Conservation (phyloP, 116 monocot species). For the Posidonia oceanica region DNA sequence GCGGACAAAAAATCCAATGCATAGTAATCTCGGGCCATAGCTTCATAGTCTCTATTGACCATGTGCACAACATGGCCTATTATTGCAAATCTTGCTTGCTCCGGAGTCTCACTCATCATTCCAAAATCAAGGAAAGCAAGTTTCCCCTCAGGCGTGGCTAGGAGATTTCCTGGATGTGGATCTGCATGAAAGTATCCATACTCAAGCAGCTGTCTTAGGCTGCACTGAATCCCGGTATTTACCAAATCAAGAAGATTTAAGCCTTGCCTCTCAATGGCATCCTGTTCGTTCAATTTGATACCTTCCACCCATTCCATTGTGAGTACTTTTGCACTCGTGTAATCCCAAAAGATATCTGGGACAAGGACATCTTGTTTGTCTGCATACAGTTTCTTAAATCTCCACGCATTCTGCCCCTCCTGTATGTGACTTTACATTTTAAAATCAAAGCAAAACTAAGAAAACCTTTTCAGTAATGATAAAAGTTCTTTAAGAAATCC, state of each 20-base stretch:
- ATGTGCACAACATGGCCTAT: slow-evolving; percentile 98
- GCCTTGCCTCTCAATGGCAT: slow-evolving; percentile 87
- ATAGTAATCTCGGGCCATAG: slow-evolving; percentile 98
- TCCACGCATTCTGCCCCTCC: slow-evolving; percentile 97
- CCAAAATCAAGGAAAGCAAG: slow-evolving; percentile 99
- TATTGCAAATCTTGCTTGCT: slow-evolving; percentile 86
- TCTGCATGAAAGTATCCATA: slow-evolving; percentile 98
- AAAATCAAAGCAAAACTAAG: not conserved
- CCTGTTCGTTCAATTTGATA: slow-evolving; percentile 89
- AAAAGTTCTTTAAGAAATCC: too few relatives aligned
- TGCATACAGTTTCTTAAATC: slow-evolving; percentile 91
- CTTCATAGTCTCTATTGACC: slow-evolving; percentile 99
- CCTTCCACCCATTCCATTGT: slow-evolving; percentile 99
- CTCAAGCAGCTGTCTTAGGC: slow-evolving; percentile 91
- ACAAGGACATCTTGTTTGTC: slow-evolving; percentile 92
- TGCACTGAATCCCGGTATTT: slow-evolving; percentile 92
- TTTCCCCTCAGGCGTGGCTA: slow-evolving; percentile 90
- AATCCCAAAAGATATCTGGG: slow-evolving; percentile 99
- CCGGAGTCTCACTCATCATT: slow-evolving; percentile 99
- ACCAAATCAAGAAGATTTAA: slow-evolving; percentile 80
- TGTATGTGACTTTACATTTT: slow-evolving; percentile 19
- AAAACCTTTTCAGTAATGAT: not conserved
- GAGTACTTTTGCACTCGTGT: slow-evolving; percentile 85
- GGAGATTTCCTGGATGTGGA: slow-evolving; percentile 96
- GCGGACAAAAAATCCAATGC: slow-evolving; percentile 78